Conservation (phyloP, 1,284 basidiomycete genomes). For the Schizopora paradoxa region DNA sequence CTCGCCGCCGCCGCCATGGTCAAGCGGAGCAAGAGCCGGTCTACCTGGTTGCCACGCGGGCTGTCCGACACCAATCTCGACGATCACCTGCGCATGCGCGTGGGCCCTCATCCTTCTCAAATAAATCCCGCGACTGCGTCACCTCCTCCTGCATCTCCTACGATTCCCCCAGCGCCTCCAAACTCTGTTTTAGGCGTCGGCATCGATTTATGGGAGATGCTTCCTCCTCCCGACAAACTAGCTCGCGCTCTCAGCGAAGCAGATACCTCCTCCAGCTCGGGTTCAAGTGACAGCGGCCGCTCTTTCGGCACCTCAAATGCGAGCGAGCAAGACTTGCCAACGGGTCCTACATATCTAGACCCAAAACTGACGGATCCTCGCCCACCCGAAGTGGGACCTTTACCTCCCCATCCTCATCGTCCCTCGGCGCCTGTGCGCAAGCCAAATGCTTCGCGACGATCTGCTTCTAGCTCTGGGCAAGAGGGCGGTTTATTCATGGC, state of each 20-base stretch:
- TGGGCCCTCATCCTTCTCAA: constrained; percentile 11
- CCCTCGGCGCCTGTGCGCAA: constrained; percentile 3
- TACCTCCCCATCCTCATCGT: constrained; percentile 11
- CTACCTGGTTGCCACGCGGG: constrained; percentile 33
- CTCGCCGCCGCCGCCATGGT: constrained; percentile 38
- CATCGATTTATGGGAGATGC: constrained; percentile 27
- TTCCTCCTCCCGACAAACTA: background rate
- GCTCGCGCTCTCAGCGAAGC: background rate
- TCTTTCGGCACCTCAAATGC: constrained; percentile 8
- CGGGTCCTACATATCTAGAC: constrained; percentile 5
- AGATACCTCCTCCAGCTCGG: constrained; percentile 8
- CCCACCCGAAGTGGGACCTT: constrained; percentile 1
- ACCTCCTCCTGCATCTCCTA: constrained; percentile 32
- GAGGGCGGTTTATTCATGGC: constrained; percentile 65
- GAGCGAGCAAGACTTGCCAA: constrained; percentile 1
- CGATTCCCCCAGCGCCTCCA: constrained; percentile 26
- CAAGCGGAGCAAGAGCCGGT: constrained; percentile 31
- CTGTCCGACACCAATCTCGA: constrained; percentile 32
- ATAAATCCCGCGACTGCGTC: constrained; percentile 30
- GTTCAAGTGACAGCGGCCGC: constrained; percentile 10
- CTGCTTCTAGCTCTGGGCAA: constrained; percentile 29
- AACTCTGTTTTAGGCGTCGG: constrained; percentile 25
- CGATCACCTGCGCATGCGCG: background rate
- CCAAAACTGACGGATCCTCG: constrained; percentile 9
- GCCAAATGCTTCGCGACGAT: constrained; percentile 15